Evolutionary conservation across 371 early-diverging fungal species (phyloP), one percentile per base, ranked within the genome.

Genomic region (Mucor piriformis): DNA sequence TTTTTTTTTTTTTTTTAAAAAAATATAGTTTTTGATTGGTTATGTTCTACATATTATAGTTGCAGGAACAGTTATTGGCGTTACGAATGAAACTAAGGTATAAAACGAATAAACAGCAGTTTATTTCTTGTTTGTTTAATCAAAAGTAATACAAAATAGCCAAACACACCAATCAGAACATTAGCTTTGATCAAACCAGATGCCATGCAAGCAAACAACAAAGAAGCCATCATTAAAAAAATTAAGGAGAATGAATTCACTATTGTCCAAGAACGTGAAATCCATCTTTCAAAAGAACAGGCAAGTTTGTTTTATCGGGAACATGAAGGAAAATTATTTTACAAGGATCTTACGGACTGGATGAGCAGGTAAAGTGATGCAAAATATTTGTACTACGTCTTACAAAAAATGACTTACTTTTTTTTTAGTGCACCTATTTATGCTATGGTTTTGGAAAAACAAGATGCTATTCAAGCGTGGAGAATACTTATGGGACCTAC

Each of bases 401-500:
- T 20, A 42, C 33, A 42, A 42, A 40, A 40, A 54, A 32, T 12
- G 20, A 21, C 24, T 20, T 20, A 42, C 35, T 64, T 50, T 20
- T 63, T 35, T 2, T 48, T 46, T 25, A 89, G 88, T 63, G 87
- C 83, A 0, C 89, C 90, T 6, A 72, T 93, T 29, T 79, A 83
- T 63, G 73, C 72, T 0, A 51, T 94, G 71, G 82, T 90, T 0
- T 67, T 94, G 21, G 83, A 86, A 57, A 89, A 85, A 24, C 76
- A 76, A 11, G 65, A 82, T 21, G 92, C 87, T 4, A 81, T 94
- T 15, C 56, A 73, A 5, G 73, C 72, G 3, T 94, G 94, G 93
- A 70, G 93, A 18, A 51, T 61, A 23, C 60, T 90, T 2, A 89
- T 92, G 55, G 95, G 95, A 0, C 87, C 91, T 3, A 93, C 94